Conservation (phyloP, 768 basidiomycete genomes). For the Chalciporus sphaerocephalus region DNA sequence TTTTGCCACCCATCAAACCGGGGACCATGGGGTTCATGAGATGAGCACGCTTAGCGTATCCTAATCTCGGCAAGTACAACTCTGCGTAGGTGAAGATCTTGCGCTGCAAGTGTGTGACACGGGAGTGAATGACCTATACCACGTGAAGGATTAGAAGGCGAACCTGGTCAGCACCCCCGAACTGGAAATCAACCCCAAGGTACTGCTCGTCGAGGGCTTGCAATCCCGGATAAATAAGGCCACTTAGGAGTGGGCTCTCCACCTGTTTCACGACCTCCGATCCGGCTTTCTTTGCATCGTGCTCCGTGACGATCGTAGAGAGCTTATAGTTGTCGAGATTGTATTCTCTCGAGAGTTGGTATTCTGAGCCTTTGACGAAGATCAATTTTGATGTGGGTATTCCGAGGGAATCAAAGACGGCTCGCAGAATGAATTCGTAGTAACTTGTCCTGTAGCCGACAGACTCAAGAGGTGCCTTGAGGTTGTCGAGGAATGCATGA, state of each 20-base stretch:
- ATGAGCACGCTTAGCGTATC: slow-evolving; percentile 92
- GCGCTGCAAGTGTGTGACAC: slow-evolving; percentile 48
- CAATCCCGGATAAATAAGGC: slow-evolving; percentile 90
- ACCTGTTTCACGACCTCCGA: slow-evolving; percentile 99
- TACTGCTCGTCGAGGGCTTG: slow-evolving; percentile 98
- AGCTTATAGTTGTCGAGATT: slow-evolving; percentile 93
- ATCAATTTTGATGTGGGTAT: slow-evolving; percentile 81
- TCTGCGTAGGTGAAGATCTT: slow-evolving; percentile 99
- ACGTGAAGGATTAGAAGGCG: slow-evolving; percentile 15
- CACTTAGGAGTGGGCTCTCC: slow-evolving; percentile 84
- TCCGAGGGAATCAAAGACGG: slow-evolving; percentile 84
- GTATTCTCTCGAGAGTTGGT: slow-evolving; percentile 89
- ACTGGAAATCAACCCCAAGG: slow-evolving; percentile 93
- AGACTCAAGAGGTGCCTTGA: slow-evolving; percentile 92
- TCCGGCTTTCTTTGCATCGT: slow-evolving; percentile 97
- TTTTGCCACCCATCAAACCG: slow-evolving; percentile 90
- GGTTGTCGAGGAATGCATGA: slow-evolving; percentile 95
- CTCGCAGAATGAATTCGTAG: slow-evolving; percentile 76
- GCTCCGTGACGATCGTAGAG: slow-evolving; percentile 87
- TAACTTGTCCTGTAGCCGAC: slow-evolving; percentile 85
- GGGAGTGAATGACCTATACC: background rate
- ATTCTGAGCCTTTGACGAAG: slow-evolving; percentile 87
- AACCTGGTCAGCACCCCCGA: slow-evolving; percentile 96
- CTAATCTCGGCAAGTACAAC: slow-evolving; percentile 87
- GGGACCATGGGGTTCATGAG: slow-evolving; percentile 99